Conservation (phyloP, 2,329 filamentous ascomycete species). For the Metarhizium humberi region DNA sequence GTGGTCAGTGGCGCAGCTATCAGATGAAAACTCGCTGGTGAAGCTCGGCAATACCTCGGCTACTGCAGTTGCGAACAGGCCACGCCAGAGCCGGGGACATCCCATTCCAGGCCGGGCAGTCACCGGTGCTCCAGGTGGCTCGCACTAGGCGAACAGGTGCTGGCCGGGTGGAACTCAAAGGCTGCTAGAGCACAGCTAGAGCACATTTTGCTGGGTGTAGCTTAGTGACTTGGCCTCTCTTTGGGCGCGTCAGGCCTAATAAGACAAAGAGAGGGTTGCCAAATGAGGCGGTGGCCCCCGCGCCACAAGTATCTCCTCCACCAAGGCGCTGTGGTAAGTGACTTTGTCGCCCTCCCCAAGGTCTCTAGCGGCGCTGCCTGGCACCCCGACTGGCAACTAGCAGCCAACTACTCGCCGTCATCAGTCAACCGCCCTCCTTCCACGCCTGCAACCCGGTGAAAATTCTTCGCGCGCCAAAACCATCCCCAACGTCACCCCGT, state of each 20-base stretch:
- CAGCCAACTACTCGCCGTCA: slow-evolving; percentile 3
- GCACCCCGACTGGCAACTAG: background rate
- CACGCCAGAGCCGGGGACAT: too few species aligned
- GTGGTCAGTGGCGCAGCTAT: too few species aligned
- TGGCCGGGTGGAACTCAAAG: background rate
- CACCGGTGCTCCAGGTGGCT: background rate
- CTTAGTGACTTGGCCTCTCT: background rate
- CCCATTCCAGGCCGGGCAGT: too few species aligned
- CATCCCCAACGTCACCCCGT: slow-evolving; percentile 48
- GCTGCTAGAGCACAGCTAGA: background rate
- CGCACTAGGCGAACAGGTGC: background rate
- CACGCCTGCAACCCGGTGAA: slow-evolving; percentile 32
- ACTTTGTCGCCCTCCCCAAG: slow-evolving; percentile 2
- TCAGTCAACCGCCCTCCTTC: slow-evolving; percentile 12
- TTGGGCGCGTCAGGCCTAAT: slow-evolving; percentile 7
- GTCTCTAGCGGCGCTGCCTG: too few species aligned
- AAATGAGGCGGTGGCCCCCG: slow-evolving; percentile 24
- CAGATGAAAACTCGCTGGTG: too few species aligned
- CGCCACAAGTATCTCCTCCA: slow-evolving; percentile 18
- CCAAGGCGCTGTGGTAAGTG: slow-evolving; percentile 8
- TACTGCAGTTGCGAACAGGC: background rate
- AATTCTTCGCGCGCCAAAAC: slow-evolving; percentile 46
- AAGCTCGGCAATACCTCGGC: background rate
- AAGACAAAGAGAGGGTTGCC: slow-evolving; percentile 10
- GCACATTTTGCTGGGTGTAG: background rate